phyloP scores from a whole-genome alignment of 192 early-diverging fungal species.

The Geranomyces michiganensis region DNA sequence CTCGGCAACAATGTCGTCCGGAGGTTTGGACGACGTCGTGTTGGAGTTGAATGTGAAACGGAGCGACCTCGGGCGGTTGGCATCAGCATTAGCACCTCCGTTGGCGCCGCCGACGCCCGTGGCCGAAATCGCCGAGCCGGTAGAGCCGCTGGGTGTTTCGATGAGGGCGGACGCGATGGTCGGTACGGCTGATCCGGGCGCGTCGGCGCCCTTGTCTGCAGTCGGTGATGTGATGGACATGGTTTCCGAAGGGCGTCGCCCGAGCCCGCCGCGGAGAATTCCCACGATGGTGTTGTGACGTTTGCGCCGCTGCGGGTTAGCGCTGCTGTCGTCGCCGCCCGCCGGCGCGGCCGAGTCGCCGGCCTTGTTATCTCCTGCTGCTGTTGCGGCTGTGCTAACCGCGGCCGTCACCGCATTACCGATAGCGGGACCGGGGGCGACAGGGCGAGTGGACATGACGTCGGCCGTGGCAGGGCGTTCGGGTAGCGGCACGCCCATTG shows the following conservation, averaged over 20 bases:
- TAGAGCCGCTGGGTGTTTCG: conserved; percentile 14
- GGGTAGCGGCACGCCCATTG: conserved; percentile 35
- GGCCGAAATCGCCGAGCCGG: neutral
- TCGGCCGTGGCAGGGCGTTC: conserved; percentile 22
- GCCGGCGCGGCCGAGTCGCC: neutral
- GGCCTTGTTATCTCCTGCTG: neutral
- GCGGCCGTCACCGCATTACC: neutral
- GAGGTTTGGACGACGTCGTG: conserved; percentile 61
- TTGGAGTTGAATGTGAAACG: conserved; percentile 68
- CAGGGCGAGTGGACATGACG: too few species aligned
- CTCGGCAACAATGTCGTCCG: conserved; percentile 59
- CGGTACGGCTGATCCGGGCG: conserved; percentile 16
- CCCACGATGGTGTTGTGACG: conserved; percentile 63
- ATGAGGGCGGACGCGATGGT: conserved; percentile 14
- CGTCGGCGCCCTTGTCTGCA: conserved; percentile 27
- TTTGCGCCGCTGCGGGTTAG: conserved; percentile 42
- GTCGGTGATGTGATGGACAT: conserved; percentile 23
- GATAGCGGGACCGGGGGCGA: neutral
- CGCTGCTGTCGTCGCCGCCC: conserved; percentile 4
- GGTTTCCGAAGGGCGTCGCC: conserved; percentile 51
- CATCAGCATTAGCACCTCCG: conserved; percentile 23
- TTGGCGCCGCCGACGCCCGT: neutral
- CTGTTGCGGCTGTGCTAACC: neutral
- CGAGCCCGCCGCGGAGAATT: conserved; percentile 46
- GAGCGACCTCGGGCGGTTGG: conserved; percentile 62